phyloP scores from a whole-genome alignment of 345 rosid genomes.

The Boechera stricta region DNA sequence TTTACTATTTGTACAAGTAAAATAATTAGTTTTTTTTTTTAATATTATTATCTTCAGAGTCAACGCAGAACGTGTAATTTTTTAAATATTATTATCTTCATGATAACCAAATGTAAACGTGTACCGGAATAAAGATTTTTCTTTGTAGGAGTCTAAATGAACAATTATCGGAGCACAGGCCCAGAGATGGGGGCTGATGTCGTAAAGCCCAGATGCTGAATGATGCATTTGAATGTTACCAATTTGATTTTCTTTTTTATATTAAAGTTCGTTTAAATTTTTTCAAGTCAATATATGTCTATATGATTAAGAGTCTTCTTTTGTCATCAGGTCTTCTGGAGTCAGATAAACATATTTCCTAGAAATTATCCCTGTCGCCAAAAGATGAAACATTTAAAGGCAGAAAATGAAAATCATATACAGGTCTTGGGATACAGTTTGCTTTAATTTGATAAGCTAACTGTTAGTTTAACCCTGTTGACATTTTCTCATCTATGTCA shows the following conservation, averaged over 20 bases:
- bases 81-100: background rate
- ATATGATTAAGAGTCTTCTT: background rate
- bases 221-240: background rate
- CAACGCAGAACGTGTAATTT: constrained; percentile 1
- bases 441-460: background rate
- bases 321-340: background rate
- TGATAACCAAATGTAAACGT: constrained; percentile 20
- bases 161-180: background rate
- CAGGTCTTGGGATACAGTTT: background rate
- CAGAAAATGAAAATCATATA: background rate
- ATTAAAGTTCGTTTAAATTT: background rate
- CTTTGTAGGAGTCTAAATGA: background rate
- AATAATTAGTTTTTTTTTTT: background rate
- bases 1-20: background rate
- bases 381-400: background rate
- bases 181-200: background rate
- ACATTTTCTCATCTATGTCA: background rate
- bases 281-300: background rate
- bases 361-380: background rate
- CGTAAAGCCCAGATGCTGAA: constrained; percentile 3
- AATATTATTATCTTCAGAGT: background rate
- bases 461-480: background rate
- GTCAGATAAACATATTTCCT: background rate
- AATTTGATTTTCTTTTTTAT: background rate
- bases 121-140: background rate